phyloP scores from a whole-genome alignment of 345 rosid species.

The Toxicodendron radicans region DNA sequence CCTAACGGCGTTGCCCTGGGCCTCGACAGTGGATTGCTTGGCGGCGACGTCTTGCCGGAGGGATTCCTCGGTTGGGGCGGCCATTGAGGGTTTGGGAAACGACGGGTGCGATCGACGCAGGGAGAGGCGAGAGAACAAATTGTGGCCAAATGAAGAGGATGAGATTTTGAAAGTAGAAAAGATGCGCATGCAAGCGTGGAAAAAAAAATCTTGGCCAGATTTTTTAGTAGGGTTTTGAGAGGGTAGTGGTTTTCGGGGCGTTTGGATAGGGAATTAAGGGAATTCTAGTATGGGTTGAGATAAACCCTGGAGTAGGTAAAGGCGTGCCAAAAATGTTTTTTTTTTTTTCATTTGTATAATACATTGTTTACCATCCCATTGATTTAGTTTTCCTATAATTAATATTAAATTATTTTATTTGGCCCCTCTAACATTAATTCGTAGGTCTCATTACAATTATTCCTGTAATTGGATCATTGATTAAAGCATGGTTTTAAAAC shows the following conservation, averaged over 20 bases:
- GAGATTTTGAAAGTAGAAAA: constrained; percentile 31
- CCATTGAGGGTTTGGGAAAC: constrained; percentile 39
- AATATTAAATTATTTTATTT: too few relatives aligned
- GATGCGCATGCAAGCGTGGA: constrained; percentile 40
- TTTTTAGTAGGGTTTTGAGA: constrained; percentile 28
- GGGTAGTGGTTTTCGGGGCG: background rate
- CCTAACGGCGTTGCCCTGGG: constrained; percentile 74
- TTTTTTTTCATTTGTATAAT: too few relatives aligned
- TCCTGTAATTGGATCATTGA: too few relatives aligned
- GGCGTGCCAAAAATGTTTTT: too few relatives aligned
- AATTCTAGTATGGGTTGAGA: too few relatives aligned
- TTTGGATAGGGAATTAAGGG: background rate
- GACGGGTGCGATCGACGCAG: constrained; percentile 18
- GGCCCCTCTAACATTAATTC: too few relatives aligned
- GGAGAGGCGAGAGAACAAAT: constrained; percentile 8
- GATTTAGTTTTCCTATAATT: too few relatives aligned
- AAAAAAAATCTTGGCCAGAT: too few relatives aligned
- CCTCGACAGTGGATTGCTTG: constrained; percentile 65
- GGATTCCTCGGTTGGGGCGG: constrained; percentile 50
- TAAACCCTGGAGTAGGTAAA: too few relatives aligned
- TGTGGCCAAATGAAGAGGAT: constrained; percentile 29
- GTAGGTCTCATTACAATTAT: too few relatives aligned
- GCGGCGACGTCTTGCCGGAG: constrained; percentile 61
- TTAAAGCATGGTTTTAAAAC: too few relatives aligned
- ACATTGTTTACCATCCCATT: too few relatives aligned